Percentiles rank a stretch among this genome's conserved stretches.
Evolutionary conservation across 306 rosid species (phyloP).

Genomic region (Vigna unguiculata): DNA sequence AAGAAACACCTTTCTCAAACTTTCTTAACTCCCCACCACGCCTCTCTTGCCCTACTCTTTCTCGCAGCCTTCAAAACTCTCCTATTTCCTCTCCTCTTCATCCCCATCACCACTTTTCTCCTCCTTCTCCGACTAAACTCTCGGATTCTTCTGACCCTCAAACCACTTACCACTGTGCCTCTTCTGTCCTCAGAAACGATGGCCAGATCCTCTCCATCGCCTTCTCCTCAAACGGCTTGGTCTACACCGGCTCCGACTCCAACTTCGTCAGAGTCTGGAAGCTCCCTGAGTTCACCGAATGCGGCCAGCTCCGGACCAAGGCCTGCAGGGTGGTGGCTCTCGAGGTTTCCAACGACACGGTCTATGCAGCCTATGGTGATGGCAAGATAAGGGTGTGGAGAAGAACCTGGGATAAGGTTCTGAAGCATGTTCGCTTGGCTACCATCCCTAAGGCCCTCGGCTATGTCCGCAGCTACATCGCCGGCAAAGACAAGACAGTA

Average conservation of each 20-base stretch:
- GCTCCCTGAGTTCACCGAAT: slow-evolving; percentile 86
- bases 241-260: slow-evolving; percentile 83
- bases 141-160: slow-evolving; percentile 50
- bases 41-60: slow-evolving; percentile 58
- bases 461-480: slow-evolving; percentile 75
- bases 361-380: slow-evolving; percentile 92
- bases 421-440: slow-evolving; percentile 72
- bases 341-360: slow-evolving; percentile 73
- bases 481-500: slow-evolving; percentile 84
- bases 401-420: slow-evolving; percentile 69
- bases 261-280: slow-evolving; percentile 82
- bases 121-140: slow-evolving; percentile 45
- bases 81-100: slow-evolving; percentile 66
- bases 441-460: slow-evolving; percentile 76
- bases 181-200: slow-evolving; percentile 86
- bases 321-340: slow-evolving; percentile 75
- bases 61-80: slow-evolving; percentile 69
- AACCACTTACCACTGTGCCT: slow-evolving; percentile 78
- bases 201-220: slow-evolving; percentile 81
- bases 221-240: slow-evolving; percentile 62
- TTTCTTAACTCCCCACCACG: slow-evolving; percentile 66
- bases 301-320: slow-evolving; percentile 79
- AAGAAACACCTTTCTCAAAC: slow-evolving; percentile 62
- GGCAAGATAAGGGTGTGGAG: slow-evolving; percentile 85
- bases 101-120: slow-evolving; percentile 16